Evolutionary conservation across 129 eudicot genomes (phyloP).

Genomic region (Apium graveolens): DNA sequence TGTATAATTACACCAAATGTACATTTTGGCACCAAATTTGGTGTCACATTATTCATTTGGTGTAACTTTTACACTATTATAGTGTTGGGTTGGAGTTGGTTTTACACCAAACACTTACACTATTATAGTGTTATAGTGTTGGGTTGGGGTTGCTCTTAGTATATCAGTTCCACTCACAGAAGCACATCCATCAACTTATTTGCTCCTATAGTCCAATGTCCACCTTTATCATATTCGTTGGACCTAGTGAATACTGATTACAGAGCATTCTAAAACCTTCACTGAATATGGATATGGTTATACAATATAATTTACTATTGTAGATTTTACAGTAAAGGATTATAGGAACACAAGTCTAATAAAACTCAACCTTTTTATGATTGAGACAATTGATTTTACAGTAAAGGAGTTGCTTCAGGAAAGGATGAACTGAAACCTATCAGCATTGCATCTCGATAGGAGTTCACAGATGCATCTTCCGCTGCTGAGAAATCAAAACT

Average conservation of each 20-base stretch:
- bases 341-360: not conserved
- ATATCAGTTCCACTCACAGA: not conserved
- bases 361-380: slow-evolving; percentile 45
- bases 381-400: slow-evolving; percentile 16
- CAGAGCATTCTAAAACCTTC: not conserved
- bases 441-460: slow-evolving; percentile 17
- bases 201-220: not conserved
- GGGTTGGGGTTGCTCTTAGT: not conserved
- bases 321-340: not conserved
- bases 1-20: too few relatives aligned
- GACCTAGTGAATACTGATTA: not conserved
- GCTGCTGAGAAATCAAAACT: slow-evolving; percentile 96
- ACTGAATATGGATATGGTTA: not conserved
- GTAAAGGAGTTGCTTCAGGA: slow-evolving; percentile 17
- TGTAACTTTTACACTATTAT: too few relatives aligned
- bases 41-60: too few relatives aligned
- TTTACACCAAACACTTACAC: too few relatives aligned
- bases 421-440: slow-evolving; percentile 8
- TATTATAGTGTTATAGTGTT: too few relatives aligned
- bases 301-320: not conserved
- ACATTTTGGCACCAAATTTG: too few relatives aligned
- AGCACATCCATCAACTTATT: not conserved
- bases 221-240: not conserved
- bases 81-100: too few relatives aligned
- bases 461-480: slow-evolving; percentile 56